Percentiles rank a stretch among this genome's conserved stretches.
Conservation (phyloP, 768 basidiomycete species). For the Auricularia sp. region DNA sequence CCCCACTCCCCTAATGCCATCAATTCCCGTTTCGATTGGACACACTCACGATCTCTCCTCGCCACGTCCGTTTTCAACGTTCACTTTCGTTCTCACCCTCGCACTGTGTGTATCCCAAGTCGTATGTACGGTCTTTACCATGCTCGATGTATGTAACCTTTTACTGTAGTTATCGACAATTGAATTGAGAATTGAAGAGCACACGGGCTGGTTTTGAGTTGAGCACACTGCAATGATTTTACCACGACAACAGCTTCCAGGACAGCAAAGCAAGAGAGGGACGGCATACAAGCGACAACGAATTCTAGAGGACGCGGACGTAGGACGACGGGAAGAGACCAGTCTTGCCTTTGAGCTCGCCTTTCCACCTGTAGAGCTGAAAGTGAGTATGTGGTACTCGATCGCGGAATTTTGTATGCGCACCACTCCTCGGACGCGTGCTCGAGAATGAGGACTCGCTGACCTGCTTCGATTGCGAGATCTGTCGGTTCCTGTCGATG, state of each 20-base stretch:
- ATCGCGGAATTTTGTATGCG: slow-evolving; percentile 12
- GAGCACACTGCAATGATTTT: background rate
- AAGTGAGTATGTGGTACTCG: slow-evolving; percentile 1
- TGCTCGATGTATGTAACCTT: background rate
- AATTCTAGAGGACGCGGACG: slow-evolving; percentile 43
- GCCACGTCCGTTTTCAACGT: background rate
- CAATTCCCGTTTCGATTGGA: no score
- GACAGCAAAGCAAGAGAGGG: background rate
- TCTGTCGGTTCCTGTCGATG: slow-evolving; percentile 54
- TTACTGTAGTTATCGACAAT: background rate
- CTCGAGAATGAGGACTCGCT: slow-evolving; percentile 54
- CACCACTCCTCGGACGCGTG: slow-evolving; percentile 71
- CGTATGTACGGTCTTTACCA: background rate
- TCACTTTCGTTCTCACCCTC: background rate
- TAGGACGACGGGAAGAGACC: slow-evolving; percentile 64
- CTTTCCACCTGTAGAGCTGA: slow-evolving; percentile 48
- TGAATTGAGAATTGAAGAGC: background rate
- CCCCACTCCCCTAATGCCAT: background rate
- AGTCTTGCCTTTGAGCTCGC: slow-evolving; percentile 45
- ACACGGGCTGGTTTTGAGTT: no score
- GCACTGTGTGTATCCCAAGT: background rate
- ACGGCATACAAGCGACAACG: no score
- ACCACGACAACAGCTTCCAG: background rate
- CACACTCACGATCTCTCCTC: background rate
- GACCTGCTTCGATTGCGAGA: slow-evolving; percentile 45